These are phyloP conservation scores for Clavulina sp. DNA, from an alignment of 768 basidiomycete species.

Conservation along the genomic window DNA sequence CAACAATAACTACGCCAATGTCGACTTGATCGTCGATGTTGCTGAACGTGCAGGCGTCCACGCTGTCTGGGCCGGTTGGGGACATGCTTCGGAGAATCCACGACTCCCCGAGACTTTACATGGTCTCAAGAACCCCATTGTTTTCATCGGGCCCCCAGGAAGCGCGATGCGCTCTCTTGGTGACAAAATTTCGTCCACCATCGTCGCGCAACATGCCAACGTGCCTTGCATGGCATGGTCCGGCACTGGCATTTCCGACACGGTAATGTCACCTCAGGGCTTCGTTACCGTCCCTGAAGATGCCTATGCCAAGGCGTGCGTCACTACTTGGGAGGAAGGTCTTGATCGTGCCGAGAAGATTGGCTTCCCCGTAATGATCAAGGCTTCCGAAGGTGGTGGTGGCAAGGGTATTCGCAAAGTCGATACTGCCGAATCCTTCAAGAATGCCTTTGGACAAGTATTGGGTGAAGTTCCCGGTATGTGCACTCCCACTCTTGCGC, in stretches of 20 bases:
- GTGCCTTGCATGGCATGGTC: conserved; percentile 99
- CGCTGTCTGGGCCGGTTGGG: conserved; percentile 99
- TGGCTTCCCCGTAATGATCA: conserved; percentile 98
- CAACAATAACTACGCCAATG: conserved; percentile 99
- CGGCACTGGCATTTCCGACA: conserved; percentile 82
- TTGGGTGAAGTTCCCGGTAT: conserved; percentile 90
- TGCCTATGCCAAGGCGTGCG: conserved; percentile 77
- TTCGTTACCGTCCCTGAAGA: conserved; percentile 90
- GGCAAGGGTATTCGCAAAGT: conserved; percentile 98
- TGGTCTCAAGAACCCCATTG: conserved; percentile 85
- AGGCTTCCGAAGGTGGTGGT: conserved; percentile 97
- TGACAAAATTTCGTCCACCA: conserved; percentile 99
- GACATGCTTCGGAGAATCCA: conserved; percentile 98
- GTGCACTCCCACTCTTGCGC: conserved; percentile 8
- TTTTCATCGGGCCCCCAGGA: conserved; percentile 98
- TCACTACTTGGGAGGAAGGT: conserved; percentile 76
- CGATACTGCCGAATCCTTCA: conserved; percentile 69
- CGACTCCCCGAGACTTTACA: conserved; percentile 85
- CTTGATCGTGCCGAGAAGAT: conserved; percentile 68
- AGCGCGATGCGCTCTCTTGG: conserved; percentile 98
- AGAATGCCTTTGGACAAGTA: conserved; percentile 87
- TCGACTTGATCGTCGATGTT: conserved; percentile 95
- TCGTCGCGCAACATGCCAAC: conserved; percentile 89
- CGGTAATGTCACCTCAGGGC: conserved; percentile 63
- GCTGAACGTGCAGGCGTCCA: conserved; percentile 95